These are phyloP conservation scores for Solanum pinnatisectum DNA, from an alignment of 257 asterid species.

Conservation along the genomic window DNA sequence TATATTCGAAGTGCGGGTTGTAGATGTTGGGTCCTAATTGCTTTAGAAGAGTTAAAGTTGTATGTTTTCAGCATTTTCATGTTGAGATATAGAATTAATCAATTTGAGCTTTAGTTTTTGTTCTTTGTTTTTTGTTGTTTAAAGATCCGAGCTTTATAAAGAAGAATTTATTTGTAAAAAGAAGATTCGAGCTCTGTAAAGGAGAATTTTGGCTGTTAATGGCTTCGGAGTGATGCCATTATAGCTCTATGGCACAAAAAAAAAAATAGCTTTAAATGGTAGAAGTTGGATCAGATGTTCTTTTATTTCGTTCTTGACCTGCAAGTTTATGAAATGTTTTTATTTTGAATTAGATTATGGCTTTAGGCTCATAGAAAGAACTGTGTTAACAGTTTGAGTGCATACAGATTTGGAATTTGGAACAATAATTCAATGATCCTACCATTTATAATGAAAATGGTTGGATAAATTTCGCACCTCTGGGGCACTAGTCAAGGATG, in stretches of 20 bases:
- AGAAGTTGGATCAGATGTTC: not conserved
- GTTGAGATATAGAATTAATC: not conserved
- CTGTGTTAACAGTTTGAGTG: not conserved
- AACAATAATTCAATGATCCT: not conserved
- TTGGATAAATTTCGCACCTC: not conserved
- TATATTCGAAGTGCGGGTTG: not conserved
- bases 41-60: not conserved
- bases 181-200: not conserved
- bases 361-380: not conserved
- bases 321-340: not conserved
- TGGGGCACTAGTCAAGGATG: not conserved
- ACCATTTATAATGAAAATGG: not conserved
- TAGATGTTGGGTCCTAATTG: not conserved
- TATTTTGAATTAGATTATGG: not conserved
- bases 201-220: not conserved
- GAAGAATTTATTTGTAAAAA: not conserved
- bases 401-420: not conserved
- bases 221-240: not conserved
- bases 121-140: not conserved
- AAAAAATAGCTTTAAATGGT: not conserved
- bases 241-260: not conserved
- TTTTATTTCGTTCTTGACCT: not conserved
- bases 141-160: not conserved
- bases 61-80: not conserved
- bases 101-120: not conserved